These are phyloP conservation scores for Pugionium cornutum DNA, from an alignment of 345 rosid species.

Conservation along the genomic window DNA sequence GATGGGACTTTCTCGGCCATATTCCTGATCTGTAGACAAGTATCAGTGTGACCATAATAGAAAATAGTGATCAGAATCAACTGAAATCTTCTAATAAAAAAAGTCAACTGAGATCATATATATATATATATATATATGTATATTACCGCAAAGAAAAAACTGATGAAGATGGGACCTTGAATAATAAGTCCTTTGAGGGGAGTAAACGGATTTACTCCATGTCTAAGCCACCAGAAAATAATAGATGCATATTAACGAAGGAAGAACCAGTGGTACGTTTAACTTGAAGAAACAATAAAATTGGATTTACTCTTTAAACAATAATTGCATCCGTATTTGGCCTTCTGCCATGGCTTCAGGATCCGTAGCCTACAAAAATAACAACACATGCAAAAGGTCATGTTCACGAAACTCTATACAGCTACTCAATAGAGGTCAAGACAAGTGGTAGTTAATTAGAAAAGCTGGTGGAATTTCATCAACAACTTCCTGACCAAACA, in stretches of 20 bases:
- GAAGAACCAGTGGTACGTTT: background rate
- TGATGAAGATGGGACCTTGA: conserved; percentile 70
- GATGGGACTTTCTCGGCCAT: conserved; percentile 79
- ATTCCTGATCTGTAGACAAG: conserved; percentile 50
- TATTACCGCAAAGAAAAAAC: conserved; percentile 69
- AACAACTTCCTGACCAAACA: background rate
- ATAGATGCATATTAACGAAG: conserved; percentile 19
- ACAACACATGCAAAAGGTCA: conserved; percentile 10
- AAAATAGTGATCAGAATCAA: conserved; percentile 14
- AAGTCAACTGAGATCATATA: background rate
- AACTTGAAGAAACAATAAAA: conserved; percentile 1
- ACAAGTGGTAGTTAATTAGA: background rate
- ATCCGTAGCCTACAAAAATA: conserved; percentile 42
- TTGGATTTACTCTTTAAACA: conserved; percentile 47
- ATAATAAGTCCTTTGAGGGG: conserved; percentile 64
- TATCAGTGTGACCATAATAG: background rate
- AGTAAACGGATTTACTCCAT: conserved; percentile 64
- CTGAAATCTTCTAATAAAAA: background rate
- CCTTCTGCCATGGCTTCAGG: conserved; percentile 48
- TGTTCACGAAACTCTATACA: conserved; percentile 14
- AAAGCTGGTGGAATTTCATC: conserved; percentile 8
- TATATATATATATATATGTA: background rate
- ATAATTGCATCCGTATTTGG: conserved; percentile 42
- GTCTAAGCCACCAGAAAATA: conserved; percentile 42
- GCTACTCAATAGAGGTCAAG: conserved; percentile 8